Base-by-base conservation (phyloP, 805 yeast genomes). In the Ogataea sp. region DNA sequence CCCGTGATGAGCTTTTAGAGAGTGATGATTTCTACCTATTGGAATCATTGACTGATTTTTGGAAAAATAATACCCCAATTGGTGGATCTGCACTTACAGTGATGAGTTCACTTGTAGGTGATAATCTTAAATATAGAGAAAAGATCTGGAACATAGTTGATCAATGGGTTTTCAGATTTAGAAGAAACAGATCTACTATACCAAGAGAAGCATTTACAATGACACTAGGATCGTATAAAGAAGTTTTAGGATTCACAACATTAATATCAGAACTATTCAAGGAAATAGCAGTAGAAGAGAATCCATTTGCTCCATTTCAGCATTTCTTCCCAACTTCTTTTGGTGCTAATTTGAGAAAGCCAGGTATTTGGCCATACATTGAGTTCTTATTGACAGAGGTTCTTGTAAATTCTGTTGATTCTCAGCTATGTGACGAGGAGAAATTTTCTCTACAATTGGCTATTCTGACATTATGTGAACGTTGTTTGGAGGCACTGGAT, bases 291-390 rank as follows among this genome's bases (percentile, higher is more conserved):
- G 39, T 50, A 10, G 52, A 51, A 17, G 42, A 47, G 24, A 49
- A 60, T 34, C 57, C 57, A 3, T 64, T 69, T 45, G 70, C 73
- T 14, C 66, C 65, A 27, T 51, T 48, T 26, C 40, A 51, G 5
- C 51, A 79, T 13, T 67, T 76, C 11, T 83, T 68, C 49, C 95
- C 95, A 1, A 49, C 64, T 6, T 75, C 71, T 38, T 55, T 87
- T 21, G 96, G 96, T 0, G 54, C 55, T 2, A 64, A 67, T 0
- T 73, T 78, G 45, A 70, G 95, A 49, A 72, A 64, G 25, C 69
- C 68, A 25, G 95, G 96, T 2, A 59, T 87, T 6, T 76, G 88
- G 75, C 87, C 93, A 3, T 90, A 89, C 50, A 56, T 84, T 39
- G 90, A 86, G 39, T 87, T 75, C 49, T 55, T 88, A 13, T 52